These are phyloP conservation scores for Laguncularia racemosa DNA, from an alignment of 345 rosid species.

Conservation along the genomic window DNA sequence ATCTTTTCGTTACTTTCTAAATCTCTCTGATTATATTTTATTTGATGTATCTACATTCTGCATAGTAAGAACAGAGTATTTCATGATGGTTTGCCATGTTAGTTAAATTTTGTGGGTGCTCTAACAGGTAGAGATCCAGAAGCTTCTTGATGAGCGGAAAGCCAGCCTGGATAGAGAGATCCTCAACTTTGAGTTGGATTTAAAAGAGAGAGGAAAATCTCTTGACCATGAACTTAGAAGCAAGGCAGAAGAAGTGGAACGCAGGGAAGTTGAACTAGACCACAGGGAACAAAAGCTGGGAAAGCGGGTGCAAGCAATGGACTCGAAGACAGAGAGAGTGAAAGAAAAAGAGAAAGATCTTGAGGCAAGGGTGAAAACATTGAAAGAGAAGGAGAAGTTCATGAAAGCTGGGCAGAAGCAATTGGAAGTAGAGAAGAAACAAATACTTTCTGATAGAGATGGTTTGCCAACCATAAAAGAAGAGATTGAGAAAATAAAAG, in stretches of 20 bases:
- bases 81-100: background rate
- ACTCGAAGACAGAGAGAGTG: slow-evolving; percentile 41
- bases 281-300: slow-evolving; percentile 49
- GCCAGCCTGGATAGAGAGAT: slow-evolving; percentile 37
- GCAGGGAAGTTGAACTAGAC: slow-evolving; percentile 36
- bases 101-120: slow-evolving; percentile 7
- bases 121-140: slow-evolving; percentile 55
- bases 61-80: too few relatives aligned
- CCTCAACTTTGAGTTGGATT: slow-evolving; percentile 50
- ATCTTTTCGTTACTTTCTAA: too few relatives aligned
- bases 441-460: slow-evolving; percentile 46
- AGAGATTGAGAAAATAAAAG: slow-evolving; percentile 56
- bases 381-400: slow-evolving; percentile 51
- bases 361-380: slow-evolving; percentile 42
- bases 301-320: slow-evolving; percentile 49
- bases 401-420: slow-evolving; percentile 55
- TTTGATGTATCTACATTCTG: too few relatives aligned
- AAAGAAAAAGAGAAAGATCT: slow-evolving; percentile 73
- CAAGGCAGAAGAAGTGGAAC: slow-evolving; percentile 39
- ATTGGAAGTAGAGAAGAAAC: slow-evolving; percentile 43
- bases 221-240: slow-evolving; percentile 51
- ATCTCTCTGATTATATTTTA: too few relatives aligned
- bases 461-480: slow-evolving; percentile 39
- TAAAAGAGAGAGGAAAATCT: slow-evolving; percentile 46
- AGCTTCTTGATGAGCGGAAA: slow-evolving; percentile 62